Evolutionary conservation across 495 filamentous ascomycete genomes (phyloP).

Genomic region (Penicillium cataractarum): DNA sequence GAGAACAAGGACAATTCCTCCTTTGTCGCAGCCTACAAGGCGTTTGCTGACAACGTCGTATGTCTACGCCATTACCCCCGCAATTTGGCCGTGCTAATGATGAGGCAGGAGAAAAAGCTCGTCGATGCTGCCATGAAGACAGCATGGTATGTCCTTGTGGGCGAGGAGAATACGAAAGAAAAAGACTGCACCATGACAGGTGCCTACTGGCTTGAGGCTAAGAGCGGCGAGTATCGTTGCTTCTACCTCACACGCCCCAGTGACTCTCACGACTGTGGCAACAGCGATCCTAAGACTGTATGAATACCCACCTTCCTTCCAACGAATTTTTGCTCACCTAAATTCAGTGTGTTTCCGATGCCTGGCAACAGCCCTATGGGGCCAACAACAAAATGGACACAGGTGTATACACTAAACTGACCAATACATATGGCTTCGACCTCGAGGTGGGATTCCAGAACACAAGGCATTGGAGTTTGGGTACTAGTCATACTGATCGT

Average conservation of each 20-base stretch:
- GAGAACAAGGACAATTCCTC: background rate
- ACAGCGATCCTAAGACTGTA: constrained; percentile 3
- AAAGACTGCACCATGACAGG: constrained; percentile 9
- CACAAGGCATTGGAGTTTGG: background rate
- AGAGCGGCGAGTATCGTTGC: constrained; percentile 9
- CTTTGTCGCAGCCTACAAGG: background rate
- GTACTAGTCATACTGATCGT: background rate
- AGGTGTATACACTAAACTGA: constrained; percentile 5
- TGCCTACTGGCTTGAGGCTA: constrained; percentile 10
- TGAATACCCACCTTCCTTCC: background rate
- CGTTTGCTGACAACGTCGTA: background rate
- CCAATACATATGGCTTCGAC: constrained; percentile 10
- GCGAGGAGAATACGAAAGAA: background rate
- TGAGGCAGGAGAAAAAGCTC: background rate
- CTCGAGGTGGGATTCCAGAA: background rate
- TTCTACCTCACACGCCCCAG: constrained; percentile 9
- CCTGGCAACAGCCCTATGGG: constrained; percentile 3
- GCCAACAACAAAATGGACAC: constrained; percentile 8
- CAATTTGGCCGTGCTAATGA: no score
- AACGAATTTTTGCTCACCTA: background rate
- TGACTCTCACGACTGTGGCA: background rate
- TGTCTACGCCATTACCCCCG: background rate
- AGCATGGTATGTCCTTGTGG: background rate
- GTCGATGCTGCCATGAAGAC: constrained; percentile 2
- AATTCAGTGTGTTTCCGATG: constrained; percentile 8